phyloP scores from a whole-genome alignment of 2,329 filamentous ascomycete genomes.

The Colletotrichum trifolii region DNA sequence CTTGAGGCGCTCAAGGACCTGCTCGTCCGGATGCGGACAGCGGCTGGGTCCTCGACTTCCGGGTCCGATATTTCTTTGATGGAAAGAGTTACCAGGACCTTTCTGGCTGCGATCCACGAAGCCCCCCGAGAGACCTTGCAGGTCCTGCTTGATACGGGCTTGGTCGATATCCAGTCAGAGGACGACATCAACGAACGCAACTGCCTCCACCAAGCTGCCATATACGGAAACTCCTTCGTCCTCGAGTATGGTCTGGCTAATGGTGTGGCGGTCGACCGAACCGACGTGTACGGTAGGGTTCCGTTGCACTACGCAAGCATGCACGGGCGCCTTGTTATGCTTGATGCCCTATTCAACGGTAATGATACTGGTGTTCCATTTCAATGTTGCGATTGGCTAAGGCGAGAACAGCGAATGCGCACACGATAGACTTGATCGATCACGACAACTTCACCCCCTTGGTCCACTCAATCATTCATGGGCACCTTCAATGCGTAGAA shows the following conservation, averaged over 20 bases:
- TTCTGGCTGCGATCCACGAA: conserved; percentile 89
- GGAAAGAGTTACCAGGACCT: conserved; percentile 88
- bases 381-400: conserved; percentile 29
- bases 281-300: conserved; percentile 93
- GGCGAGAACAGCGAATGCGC: conserved; percentile 65
- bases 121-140: conserved; percentile 81
- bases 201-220: conserved; percentile 95
- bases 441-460: conserved; percentile 97
- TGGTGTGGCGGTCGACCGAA: conserved; percentile 80
- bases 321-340: conserved; percentile 88
- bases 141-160: conserved; percentile 79
- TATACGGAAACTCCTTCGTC: conserved; percentile 86
- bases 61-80: conserved; percentile 63
- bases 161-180: conserved; percentile 91
- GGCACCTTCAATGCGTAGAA: conserved; percentile 82
- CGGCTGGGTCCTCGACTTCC: conserved; percentile 61
- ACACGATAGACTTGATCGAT: conserved; percentile 88
- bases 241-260: conserved; percentile 79
- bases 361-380: conserved; percentile 38
- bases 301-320: conserved; percentile 97
- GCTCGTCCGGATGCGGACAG: conserved; percentile 74
- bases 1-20: conserved; percentile 82
- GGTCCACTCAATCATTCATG: conserved; percentile 93
- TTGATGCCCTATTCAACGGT: conserved; percentile 77
- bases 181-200: conserved; percentile 99